phyloP scores from a whole-genome alignment of 2,329 filamentous ascomycete genomes.

The Microsporum ferrugineum region DNA sequence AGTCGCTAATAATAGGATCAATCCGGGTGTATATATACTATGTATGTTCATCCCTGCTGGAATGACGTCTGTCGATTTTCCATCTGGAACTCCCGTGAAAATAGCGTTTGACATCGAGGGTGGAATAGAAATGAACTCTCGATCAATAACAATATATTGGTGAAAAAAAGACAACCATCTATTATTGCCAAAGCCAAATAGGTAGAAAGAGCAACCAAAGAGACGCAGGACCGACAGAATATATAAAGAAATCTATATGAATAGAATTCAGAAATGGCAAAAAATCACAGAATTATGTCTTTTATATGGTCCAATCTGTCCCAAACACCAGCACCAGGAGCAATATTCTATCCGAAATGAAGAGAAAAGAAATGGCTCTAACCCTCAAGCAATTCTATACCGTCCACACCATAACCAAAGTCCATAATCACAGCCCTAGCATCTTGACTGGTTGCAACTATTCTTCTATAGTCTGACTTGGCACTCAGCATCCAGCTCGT shows the following conservation, averaged over 20 bases:
- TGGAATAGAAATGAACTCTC: too few species aligned
- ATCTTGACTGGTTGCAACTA: slow-evolving; percentile 90
- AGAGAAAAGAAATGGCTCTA: slow-evolving; percentile 13
- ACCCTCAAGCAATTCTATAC: slow-evolving; percentile 41
- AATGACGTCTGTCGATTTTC: background rate
- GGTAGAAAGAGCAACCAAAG: background rate
- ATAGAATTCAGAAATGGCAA: background rate
- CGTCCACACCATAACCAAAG: slow-evolving; percentile 53
- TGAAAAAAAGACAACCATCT: background rate
- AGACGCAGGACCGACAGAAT: background rate
- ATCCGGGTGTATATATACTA: background rate
- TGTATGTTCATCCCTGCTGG: background rate
- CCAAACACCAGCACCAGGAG: background rate
- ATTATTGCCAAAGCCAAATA: too few species aligned
- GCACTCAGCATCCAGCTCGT: slow-evolving; percentile 93
- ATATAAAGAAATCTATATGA: background rate
- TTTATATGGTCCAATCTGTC: background rate
- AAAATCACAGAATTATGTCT: background rate
- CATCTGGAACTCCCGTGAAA: too few species aligned
- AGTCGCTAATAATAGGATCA: background rate
- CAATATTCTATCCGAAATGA: background rate
- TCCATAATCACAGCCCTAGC: slow-evolving; percentile 87
- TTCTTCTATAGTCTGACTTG: slow-evolving; percentile 87
- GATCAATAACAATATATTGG: background rate
- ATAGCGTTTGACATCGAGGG: too few species aligned